A percentile compares a stretch with the other conserved stretches of the same genome.
Evolutionary conservation across 257 asterid species (phyloP).

Genomic region (Nyctanthes arbortristis): DNA sequence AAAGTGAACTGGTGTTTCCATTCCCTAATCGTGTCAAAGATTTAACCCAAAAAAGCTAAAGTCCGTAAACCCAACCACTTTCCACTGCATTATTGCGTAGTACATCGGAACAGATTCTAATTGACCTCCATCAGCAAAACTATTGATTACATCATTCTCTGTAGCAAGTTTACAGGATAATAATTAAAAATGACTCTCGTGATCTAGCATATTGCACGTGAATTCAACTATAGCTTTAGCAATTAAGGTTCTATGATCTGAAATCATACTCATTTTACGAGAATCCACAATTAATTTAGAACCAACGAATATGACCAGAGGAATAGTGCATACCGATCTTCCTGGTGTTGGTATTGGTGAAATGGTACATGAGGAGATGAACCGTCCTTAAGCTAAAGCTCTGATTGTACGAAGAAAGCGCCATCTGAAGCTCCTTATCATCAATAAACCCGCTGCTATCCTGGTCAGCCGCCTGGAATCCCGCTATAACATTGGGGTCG

Average conservation of each 20-base stretch:
- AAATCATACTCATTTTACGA: background rate
- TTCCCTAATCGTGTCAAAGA: too few relatives aligned
- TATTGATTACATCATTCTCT: too few relatives aligned
- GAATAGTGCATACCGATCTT: constrained; percentile 58
- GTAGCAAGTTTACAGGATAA: too few relatives aligned
- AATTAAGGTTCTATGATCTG: background rate
- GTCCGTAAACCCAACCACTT: background rate
- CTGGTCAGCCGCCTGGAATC: constrained; percentile 84
- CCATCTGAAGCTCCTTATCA: constrained; percentile 85
- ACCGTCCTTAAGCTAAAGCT: constrained; percentile 85
- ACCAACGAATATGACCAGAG: background rate
- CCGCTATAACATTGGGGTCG: constrained; percentile 72
- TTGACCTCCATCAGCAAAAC: background rate
- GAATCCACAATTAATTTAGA: background rate
- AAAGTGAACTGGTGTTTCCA: background rate
- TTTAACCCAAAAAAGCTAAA: background rate
- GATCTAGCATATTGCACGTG: background rate
- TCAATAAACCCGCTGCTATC: constrained; percentile 95
- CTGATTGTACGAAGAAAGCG: constrained; percentile 68
- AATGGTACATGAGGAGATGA: constrained; percentile 82
- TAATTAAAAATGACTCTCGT: too few relatives aligned
- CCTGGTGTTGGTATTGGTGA: constrained; percentile 71
- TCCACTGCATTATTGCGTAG: background rate
- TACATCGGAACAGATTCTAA: background rate
- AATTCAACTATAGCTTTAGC: background rate